Conservation (phyloP, 2,329 filamentous ascomycete species). For the Aspergillus pseudoglaucus region DNA sequence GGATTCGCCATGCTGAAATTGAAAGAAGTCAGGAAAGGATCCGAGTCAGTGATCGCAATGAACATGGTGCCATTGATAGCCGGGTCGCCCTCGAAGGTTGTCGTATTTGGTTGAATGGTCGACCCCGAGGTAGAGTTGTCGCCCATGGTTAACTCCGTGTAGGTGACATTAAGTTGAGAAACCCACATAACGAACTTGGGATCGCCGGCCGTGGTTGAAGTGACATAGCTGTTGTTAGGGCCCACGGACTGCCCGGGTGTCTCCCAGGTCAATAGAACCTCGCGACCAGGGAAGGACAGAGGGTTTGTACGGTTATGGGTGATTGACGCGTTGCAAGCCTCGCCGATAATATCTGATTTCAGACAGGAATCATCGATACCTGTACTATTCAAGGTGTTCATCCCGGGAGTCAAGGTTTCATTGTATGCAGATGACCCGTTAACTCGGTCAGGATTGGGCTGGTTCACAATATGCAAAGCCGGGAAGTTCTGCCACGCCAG, state of each 20-base stretch:
- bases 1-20: constrained; percentile 69
- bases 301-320: constrained; percentile 63
- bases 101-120: constrained; percentile 66
- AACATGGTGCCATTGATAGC: constrained; percentile 74
- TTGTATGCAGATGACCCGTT: constrained; percentile 57
- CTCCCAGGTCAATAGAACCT: constrained; percentile 69
- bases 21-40: constrained; percentile 66
- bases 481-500: constrained; percentile 84
- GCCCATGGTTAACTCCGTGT: constrained; percentile 51
- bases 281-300: constrained; percentile 66
- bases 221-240: constrained; percentile 77
- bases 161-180: constrained; percentile 69
- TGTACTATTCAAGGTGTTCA: constrained; percentile 27
- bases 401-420: constrained; percentile 49
- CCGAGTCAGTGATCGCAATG: constrained; percentile 64
- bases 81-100: constrained; percentile 62
- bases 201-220: constrained; percentile 49
- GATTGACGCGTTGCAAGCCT: constrained; percentile 58
- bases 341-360: constrained; percentile 45
- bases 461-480: constrained; percentile 62
- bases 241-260: constrained; percentile 61
- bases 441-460: constrained; percentile 65
- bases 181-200: constrained; percentile 71
- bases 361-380: constrained; percentile 50
- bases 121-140: constrained; percentile 52